phyloP scores from a whole-genome alignment of 2,329 filamentous ascomycete species.

The Rhinocladiella similis region DNA sequence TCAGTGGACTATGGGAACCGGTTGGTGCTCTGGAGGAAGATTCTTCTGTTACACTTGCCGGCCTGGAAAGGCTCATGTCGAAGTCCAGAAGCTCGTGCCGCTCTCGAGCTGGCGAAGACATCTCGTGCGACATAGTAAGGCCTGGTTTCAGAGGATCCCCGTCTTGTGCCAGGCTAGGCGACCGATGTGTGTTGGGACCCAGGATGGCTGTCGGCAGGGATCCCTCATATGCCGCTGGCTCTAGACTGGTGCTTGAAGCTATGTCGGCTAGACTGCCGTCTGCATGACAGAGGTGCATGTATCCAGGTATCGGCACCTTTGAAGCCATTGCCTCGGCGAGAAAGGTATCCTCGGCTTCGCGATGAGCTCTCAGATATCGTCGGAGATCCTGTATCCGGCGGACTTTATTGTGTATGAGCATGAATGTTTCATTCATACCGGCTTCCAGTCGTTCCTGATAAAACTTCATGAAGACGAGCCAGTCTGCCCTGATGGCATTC shows the following conservation, averaged over 20 bases:
- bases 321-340: not conserved
- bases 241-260: not conserved
- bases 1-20: too few relatives aligned
- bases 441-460: not conserved
- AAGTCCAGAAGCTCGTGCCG: too few relatives aligned
- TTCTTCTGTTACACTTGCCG: too few relatives aligned
- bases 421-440: not conserved
- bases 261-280: not conserved
- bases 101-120: too few relatives aligned
- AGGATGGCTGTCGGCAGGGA: not conserved
- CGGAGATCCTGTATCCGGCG: slow-evolving; percentile 4
- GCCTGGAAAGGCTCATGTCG: too few relatives aligned
- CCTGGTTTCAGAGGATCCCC: too few relatives aligned
- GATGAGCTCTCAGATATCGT: slow-evolving; percentile 2
- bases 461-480: slow-evolving; percentile 4
- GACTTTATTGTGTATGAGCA: slow-evolving; percentile 7
- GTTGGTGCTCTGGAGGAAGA: too few relatives aligned
- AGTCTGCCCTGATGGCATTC: slow-evolving; percentile 7
- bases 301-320: not conserved
- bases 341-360: slow-evolving; percentile 1
- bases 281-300: not conserved
- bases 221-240: too few relatives aligned
- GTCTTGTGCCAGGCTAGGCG: too few relatives aligned
- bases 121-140: too few relatives aligned
- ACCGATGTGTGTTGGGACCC: too few relatives aligned